Evolutionary conservation across 805 yeast genomes (phyloP).

Genomic region (Pichia sporocuriosa): DNA sequence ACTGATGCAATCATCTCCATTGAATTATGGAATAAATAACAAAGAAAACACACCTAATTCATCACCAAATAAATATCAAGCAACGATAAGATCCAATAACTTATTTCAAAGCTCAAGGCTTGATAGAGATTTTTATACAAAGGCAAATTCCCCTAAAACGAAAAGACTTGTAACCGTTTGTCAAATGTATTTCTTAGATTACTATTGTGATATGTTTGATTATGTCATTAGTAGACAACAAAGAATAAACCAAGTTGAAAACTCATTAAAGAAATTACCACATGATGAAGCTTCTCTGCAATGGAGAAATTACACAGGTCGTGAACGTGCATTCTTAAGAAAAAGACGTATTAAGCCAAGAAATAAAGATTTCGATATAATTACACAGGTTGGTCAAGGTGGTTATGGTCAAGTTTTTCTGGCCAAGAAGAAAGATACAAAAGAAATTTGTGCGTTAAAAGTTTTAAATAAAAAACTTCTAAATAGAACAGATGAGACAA

Average conservation of each 20-base stretch:
- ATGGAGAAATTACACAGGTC: slow-evolving; percentile 75
- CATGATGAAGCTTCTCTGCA: slow-evolving; percentile 42
- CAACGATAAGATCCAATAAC: slow-evolving; percentile 2
- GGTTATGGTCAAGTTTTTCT: slow-evolving; percentile 98
- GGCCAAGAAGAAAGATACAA: slow-evolving; percentile 89
- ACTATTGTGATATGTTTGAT: slow-evolving; percentile 93
- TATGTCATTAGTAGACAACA: slow-evolving; percentile 83
- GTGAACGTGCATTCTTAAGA: slow-evolving; percentile 79
- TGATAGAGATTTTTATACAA: slow-evolving; percentile 42
- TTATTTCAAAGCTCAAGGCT: slow-evolving; percentile 21
- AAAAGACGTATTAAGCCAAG: slow-evolving; percentile 87
- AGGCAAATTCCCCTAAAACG: slow-evolving; percentile 67
- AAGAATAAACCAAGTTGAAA: slow-evolving; percentile 65
- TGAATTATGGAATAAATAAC: slow-evolving; percentile 21
- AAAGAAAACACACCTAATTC: slow-evolving; percentile 36
- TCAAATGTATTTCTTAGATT: slow-evolving; percentile 88
- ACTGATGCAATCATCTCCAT: neutral
- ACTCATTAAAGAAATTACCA: slow-evolving; percentile 35
- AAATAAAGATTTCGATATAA: slow-evolving; percentile 91
- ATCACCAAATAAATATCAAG: slow-evolving; percentile 16
- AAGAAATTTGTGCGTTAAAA: slow-evolving; percentile 92
- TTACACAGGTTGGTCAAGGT: slow-evolving; percentile 99
- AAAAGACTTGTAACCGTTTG: slow-evolving; percentile 85
- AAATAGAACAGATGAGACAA: slow-evolving; percentile 86
- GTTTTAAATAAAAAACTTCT: slow-evolving; percentile 81